A percentile compares a stretch with the other conserved stretches of the same genome.
Conservation (phyloP, 164 flowering plant genomes). For the Buxus sempervirens region DNA sequence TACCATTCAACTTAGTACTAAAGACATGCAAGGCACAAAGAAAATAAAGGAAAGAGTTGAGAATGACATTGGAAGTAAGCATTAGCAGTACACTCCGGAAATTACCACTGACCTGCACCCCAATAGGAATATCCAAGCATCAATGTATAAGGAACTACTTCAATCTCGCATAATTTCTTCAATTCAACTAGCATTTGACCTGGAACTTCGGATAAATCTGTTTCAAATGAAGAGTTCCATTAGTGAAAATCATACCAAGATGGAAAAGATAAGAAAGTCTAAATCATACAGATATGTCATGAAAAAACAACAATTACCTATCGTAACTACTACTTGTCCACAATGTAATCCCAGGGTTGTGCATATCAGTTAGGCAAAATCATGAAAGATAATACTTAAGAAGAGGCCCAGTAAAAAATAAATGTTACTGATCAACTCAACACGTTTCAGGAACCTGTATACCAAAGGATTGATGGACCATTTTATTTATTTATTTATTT, state of each 20-base stretch:
- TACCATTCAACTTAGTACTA: background rate
- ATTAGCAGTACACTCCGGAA: conserved; percentile 3
- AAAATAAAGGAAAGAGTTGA: background rate
- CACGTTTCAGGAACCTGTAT: too few relatives aligned
- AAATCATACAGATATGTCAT: background rate
- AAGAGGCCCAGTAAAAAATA: background rate
- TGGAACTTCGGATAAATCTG: conserved; percentile 88
- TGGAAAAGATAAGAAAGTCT: background rate
- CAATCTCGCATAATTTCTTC: conserved; percentile 57
- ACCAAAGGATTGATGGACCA: too few relatives aligned
- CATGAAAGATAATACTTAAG: background rate
- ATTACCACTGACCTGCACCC: conserved; percentile 66
- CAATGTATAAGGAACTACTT: conserved; percentile 76
- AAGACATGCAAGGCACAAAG: background rate
- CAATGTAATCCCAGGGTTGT: background rate
- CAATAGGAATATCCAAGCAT: conserved; percentile 95
- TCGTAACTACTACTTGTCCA: background rate
- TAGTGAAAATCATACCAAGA: background rate
- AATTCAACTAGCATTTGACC: conserved; percentile 54
- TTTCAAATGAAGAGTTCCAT: conserved; percentile 14
- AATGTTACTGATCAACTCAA: background rate
- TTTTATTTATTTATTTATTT: too few relatives aligned
- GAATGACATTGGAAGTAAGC: background rate
- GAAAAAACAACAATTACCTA: background rate
- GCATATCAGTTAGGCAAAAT: too few relatives aligned